phyloP scores from a whole-genome alignment of 441 rosid species.

The Sinapis alba region DNA sequence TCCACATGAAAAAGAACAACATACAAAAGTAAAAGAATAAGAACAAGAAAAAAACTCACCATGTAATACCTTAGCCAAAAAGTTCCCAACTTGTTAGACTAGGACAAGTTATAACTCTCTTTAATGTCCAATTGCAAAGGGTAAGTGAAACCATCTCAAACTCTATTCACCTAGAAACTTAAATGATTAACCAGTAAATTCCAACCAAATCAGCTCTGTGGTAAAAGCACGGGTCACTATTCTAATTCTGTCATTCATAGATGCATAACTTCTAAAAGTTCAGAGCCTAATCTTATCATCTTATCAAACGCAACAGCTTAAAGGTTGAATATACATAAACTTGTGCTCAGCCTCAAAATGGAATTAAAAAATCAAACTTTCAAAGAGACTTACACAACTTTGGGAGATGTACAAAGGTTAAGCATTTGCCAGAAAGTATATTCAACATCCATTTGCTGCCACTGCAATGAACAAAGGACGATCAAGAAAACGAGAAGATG shows the following conservation, averaged over 20 bases:
- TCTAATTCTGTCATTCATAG: neutral
- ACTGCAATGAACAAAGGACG: conserved; percentile 51
- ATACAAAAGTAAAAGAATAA: conserved; percentile 40
- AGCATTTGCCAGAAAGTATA: conserved; percentile 99
- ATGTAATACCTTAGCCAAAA: conserved; percentile 11
- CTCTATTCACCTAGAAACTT: conserved; percentile 15
- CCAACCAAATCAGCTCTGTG: conserved; percentile 13
- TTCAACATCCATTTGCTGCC: conserved; percentile 99
- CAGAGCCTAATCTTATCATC: neutral
- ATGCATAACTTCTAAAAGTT: neutral
- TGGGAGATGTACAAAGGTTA: conserved; percentile 94
- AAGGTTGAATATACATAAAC: neutral
- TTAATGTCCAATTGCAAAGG: neutral
- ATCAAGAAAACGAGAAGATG: conserved; percentile 19
- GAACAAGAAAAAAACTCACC: conserved; percentile 28
- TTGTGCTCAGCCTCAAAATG: neutral
- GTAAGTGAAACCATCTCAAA: conserved; percentile 20
- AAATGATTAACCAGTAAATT: neutral
- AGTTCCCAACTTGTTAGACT: conserved; percentile 10
- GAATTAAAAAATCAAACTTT: neutral
- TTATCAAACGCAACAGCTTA: neutral
- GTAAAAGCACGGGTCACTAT: neutral
- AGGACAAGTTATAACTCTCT: conserved; percentile 1
- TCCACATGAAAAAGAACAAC: conserved; percentile 52
- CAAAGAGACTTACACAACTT: conserved; percentile 79